Evolutionary conservation across 2,329 filamentous ascomycete genomes (phyloP).

Genomic region (Fusarium sp.): DNA sequence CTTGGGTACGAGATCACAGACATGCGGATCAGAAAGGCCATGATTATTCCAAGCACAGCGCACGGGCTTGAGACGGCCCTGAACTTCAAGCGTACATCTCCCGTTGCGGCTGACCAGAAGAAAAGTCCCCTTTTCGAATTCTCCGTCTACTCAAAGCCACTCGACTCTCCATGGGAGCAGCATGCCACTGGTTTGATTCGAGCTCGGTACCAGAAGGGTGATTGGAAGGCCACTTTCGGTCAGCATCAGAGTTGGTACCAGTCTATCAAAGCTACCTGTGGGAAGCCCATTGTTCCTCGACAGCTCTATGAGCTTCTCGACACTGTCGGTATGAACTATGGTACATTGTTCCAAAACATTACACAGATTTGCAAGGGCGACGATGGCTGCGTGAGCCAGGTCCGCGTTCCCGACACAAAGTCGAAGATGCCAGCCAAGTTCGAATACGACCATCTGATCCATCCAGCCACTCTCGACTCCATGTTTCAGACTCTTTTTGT

Average conservation of each 20-base stretch:
- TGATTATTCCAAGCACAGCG: slow-evolving; percentile 60
- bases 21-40: slow-evolving; percentile 62
- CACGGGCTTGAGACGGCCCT: slow-evolving; percentile 64
- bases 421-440: slow-evolving; percentile 65
- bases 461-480: slow-evolving; percentile 68
- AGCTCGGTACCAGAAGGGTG: slow-evolving; percentile 42
- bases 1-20: slow-evolving; percentile 58
- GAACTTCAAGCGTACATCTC: slow-evolving; percentile 52
- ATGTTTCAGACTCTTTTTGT: slow-evolving; percentile 66
- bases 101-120: not conserved
- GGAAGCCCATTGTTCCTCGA: slow-evolving; percentile 52
- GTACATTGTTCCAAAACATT: slow-evolving; percentile 63
- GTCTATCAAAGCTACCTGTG: slow-evolving; percentile 46
- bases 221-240: slow-evolving; percentile 33
- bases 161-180: slow-evolving; percentile 56
- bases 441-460: slow-evolving; percentile 67
- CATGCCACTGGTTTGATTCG: slow-evolving; percentile 54
- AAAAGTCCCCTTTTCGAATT: slow-evolving; percentile 50
- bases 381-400: slow-evolving; percentile 51
- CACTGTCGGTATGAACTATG: slow-evolving; percentile 64
- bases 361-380: slow-evolving; percentile 48
- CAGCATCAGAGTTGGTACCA: slow-evolving; percentile 40
- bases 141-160: slow-evolving; percentile 59
- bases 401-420: slow-evolving; percentile 62
- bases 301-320: slow-evolving; percentile 65